Evolutionary conservation across 2,329 filamentous ascomycete genomes (phyloP).

Genomic region (Pseudogymnoascus destructans): DNA sequence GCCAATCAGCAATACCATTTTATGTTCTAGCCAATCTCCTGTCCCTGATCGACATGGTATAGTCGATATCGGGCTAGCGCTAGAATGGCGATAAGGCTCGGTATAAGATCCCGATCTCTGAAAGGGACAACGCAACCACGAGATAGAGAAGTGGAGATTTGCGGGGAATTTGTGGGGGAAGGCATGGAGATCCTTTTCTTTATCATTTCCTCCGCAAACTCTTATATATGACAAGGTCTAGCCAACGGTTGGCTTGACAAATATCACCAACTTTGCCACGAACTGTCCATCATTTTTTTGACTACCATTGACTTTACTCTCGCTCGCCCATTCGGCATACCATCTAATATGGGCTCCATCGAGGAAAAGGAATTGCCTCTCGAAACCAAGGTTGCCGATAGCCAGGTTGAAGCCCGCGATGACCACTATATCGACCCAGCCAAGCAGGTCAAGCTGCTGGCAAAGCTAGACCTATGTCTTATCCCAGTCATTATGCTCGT

Average conservation of each 20-base stretch:
- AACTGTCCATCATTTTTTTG: neutral
- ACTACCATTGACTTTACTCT: neutral
- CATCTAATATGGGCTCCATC: neutral
- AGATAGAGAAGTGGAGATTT: constrained; percentile 4
- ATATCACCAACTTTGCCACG: neutral
- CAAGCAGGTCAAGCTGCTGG: constrained; percentile 33
- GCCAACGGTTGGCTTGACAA: neutral
- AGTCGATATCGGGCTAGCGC: neutral
- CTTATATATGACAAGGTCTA: constrained; percentile 4
- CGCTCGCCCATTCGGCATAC: neutral
- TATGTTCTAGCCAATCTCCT: neutral
- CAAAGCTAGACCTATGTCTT: constrained; percentile 34
- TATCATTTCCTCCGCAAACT: constrained; percentile 7
- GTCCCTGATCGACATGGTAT: neutral
- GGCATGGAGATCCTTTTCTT: neutral
- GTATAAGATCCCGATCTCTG: constrained; percentile 3
- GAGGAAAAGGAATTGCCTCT: neutral
- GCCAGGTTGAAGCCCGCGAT: constrained; percentile 1
- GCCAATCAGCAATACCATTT: neutral
- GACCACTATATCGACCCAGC: constrained; percentile 28
- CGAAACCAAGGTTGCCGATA: constrained; percentile 7
- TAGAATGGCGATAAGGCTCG: neutral
- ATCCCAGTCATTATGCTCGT: constrained; percentile 36
- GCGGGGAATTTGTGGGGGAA: constrained; percentile 6
- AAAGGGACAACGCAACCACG: neutral